Evolutionary conservation across 192 early-diverging fungal species (phyloP), one percentile per base, ranked within the genome.

Genomic region (Coemansia sp.): DNA sequence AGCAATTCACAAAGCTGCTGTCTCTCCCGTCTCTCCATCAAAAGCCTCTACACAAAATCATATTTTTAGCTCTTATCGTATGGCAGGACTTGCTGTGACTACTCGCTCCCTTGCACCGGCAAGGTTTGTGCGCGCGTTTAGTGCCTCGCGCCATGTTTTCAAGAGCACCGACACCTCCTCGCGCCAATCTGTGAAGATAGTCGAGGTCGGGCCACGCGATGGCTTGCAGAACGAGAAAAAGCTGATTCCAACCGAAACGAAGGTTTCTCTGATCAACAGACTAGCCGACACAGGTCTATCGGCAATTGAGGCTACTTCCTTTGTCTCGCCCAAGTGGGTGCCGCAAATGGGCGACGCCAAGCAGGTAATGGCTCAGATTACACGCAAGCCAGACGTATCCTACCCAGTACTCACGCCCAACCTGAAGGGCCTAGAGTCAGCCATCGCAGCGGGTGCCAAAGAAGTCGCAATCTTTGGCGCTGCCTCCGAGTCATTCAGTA

Each of bases 271-370:
- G 59, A 95, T 99, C 74, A 88, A 94, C 69, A 76, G 79, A 24
- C 87, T 99, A 7, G 77, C 91, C 6, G 85, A 89, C 38, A 84
- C 91, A 8, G 94, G 95, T 7, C 83, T 99, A 31, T 76, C 85
- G 0, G 90, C 91, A 1, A 86, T 99, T 28, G 96, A 99, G 79
- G 86, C 93, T 10, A 94, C 94, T 1, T 91, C 92, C 59, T 97
- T 99, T 82, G 96, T 99, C 24, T 93, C 91, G 6, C 94, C 95
- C 8, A 96, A 97, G 76, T 95, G 92, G 92, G 94, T 99, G 2
- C 96, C 96, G 36, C 92, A 93, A 82, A 94, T 99, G 93, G 91
- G 86, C 51, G 96, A 99, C 70, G 89, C 89, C 11, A 64, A 75
- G 10, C 67, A 90, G 50, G 92, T 99, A 3, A 85, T 95, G 60